Percentiles rank a stretch among this genome's conserved stretches.
These are phyloP conservation scores for Teratosphaeria destructans DNA, from an alignment of 2,329 filamentous ascomycete genomes.

Conservation along the genomic window DNA sequence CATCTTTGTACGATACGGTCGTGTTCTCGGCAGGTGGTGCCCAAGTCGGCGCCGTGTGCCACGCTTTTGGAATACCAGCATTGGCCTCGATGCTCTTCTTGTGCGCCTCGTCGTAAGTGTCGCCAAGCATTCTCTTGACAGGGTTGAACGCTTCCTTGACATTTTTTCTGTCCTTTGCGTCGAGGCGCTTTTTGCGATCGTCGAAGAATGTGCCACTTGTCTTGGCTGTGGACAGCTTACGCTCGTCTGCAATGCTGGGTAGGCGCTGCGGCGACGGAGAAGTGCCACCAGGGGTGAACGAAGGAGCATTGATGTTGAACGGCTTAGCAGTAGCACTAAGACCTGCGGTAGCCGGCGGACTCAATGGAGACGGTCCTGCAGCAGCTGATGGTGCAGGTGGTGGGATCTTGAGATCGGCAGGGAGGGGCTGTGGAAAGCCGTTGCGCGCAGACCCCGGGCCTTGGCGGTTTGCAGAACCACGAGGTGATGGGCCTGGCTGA, in stretches of 20 bases:
- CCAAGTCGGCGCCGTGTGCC: slow-evolving; percentile 79
- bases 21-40: slow-evolving; percentile 47
- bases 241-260: slow-evolving; percentile 13
- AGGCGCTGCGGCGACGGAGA: slow-evolving; percentile 53
- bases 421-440: not conserved
- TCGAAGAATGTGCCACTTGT: not conserved
- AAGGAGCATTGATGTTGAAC: slow-evolving; percentile 67
- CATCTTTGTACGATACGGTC: slow-evolving; percentile 68
- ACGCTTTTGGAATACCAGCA: slow-evolving; percentile 73
- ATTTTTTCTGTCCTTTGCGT: slow-evolving; percentile 29
- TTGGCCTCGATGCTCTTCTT: slow-evolving; percentile 60
- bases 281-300: slow-evolving; percentile 71
- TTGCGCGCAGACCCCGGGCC: not conserved
- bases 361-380: slow-evolving; percentile 26
- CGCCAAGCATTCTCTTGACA: slow-evolving; percentile 54
- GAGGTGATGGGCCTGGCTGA: slow-evolving; percentile 8
- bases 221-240: slow-evolving; percentile 15
- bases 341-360: slow-evolving; percentile 28
- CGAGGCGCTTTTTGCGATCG: slow-evolving; percentile 4
- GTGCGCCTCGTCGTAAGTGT: slow-evolving; percentile 45
- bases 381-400: slow-evolving; percentile 1
- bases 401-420: not conserved
- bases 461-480: slow-evolving; percentile 7
- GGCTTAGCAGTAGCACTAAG: slow-evolving; percentile 64
- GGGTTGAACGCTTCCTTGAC: slow-evolving; percentile 46